Percentiles rank a stretch among this genome's conserved stretches.
These are phyloP conservation scores for Juglanconis juglandina DNA, from an alignment of 2,329 filamentous ascomycete genomes.

Conservation along the genomic window DNA sequence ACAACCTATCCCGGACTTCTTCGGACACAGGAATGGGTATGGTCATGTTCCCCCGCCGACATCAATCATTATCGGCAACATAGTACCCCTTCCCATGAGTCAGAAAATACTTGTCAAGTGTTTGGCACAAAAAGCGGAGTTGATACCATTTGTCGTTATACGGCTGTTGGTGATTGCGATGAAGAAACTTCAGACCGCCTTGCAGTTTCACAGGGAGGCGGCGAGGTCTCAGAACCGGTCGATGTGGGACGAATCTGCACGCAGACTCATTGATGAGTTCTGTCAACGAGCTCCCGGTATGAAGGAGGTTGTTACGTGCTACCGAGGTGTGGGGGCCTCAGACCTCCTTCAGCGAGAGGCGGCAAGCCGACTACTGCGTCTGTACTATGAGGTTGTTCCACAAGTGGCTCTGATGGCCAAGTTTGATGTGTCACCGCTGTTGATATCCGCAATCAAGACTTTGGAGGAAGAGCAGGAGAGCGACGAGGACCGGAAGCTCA, in stretches of 20 bases:
- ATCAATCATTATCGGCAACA: constrained; percentile 76
- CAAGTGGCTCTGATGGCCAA: constrained; percentile 76
- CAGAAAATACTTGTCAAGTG: constrained; percentile 78
- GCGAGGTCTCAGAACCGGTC: constrained; percentile 30
- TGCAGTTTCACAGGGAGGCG: constrained; percentile 57
- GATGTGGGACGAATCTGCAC: constrained; percentile 68
- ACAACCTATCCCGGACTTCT: constrained; percentile 67
- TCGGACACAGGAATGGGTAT: constrained; percentile 64
- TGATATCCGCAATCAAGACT: constrained; percentile 65
- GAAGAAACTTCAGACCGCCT: constrained; percentile 66
- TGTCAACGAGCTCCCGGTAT: constrained; percentile 74
- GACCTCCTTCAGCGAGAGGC: constrained; percentile 75
- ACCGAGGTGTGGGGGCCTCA: constrained; percentile 64
- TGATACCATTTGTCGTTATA: constrained; percentile 81
- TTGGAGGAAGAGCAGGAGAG: constrained; percentile 45
- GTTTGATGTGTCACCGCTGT: constrained; percentile 78
- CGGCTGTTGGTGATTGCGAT: constrained; percentile 76
- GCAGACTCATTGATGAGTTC: constrained; percentile 70
- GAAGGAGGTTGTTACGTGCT: constrained; percentile 73
- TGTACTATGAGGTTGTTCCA: constrained; percentile 84
- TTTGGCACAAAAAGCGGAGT: constrained; percentile 69
- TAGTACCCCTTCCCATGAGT: constrained; percentile 77
- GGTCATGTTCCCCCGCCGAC: constrained; percentile 71
- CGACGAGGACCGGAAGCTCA: constrained; percentile 49
- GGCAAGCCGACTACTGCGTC: constrained; percentile 69